A percentile compares a stretch with the other conserved stretches of the same genome.
Conservation (phyloP, 2,329 filamentous ascomycete species). For the Aspergillus calidoustus region DNA sequence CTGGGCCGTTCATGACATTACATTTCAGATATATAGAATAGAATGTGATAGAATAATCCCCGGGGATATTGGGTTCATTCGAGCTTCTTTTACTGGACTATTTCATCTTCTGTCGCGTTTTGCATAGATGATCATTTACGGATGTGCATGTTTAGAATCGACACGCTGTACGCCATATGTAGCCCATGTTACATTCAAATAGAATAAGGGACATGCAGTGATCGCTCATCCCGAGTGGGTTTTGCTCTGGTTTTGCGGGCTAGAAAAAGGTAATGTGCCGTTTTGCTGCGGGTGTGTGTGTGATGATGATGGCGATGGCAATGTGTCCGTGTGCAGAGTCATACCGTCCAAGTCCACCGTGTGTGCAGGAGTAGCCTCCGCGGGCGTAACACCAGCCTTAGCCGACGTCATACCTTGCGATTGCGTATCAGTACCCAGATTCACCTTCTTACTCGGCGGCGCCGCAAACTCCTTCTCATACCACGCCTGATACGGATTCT, state of each 20-base stretch:
- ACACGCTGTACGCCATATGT: not conserved
- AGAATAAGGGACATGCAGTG: not conserved
- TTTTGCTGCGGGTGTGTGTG: not conserved
- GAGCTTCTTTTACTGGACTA: not conserved
- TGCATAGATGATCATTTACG: not conserved
- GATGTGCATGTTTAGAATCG: not conserved
- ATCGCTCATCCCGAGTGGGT: not conserved
- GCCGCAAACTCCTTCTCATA: conserved; percentile 37
- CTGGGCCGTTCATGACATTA: conserved; percentile 8
- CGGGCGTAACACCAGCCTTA: not conserved
- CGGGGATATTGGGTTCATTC: not conserved
- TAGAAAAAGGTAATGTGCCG: not conserved
- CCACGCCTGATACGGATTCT: conserved; percentile 44
- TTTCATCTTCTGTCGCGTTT: not conserved
- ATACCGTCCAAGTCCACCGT: not conserved
- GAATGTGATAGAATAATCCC: conserved; percentile 13
- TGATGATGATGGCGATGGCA: not conserved
- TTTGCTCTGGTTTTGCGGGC: not conserved
- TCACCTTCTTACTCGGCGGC: conserved; percentile 13
- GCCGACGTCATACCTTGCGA: not conserved
- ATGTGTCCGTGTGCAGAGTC: not conserved
- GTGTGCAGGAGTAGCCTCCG: not conserved
- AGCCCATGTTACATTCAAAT: not conserved
- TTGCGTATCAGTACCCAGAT: not conserved
- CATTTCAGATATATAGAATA: conserved; percentile 8